These are phyloP conservation scores for Agapanthus africanus DNA, from an alignment of 106 monocot genomes.

Conservation along the genomic window DNA sequence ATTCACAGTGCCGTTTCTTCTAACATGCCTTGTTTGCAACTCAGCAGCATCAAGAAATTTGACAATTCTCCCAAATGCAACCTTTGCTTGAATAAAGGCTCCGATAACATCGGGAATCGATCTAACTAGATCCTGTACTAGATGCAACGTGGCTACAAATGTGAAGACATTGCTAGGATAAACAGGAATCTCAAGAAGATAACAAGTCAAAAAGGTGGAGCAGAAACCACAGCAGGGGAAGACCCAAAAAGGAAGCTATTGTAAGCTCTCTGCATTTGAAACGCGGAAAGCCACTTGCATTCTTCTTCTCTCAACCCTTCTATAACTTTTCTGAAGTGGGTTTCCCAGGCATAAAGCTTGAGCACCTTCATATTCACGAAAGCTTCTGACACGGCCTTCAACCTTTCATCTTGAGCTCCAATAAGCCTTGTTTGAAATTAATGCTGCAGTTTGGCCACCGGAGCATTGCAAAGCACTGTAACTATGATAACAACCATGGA, in stretches of 20 bases:
- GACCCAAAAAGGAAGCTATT: conserved; percentile 69
- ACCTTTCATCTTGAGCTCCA: conserved; percentile 68
- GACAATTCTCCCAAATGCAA: conserved; percentile 6
- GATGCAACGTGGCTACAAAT: conserved; percentile 73
- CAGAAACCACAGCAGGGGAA: conserved; percentile 72
- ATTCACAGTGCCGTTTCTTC: conserved; percentile 9
- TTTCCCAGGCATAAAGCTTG: conserved; percentile 94
- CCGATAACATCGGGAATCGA: conserved; percentile 73
- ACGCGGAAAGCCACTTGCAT: conserved; percentile 62
- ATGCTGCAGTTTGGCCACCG: conserved; percentile 65
- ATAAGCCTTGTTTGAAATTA: conserved; percentile 72
- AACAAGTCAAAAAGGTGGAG: conserved; percentile 68
- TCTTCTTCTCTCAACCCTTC: conserved; percentile 47
- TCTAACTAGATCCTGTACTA: conserved; percentile 80
- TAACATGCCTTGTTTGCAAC: conserved; percentile 28
- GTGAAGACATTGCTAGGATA: conserved; percentile 82
- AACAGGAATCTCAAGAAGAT: conserved; percentile 48
- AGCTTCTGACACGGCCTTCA: conserved; percentile 80
- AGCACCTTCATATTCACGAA: conserved; percentile 82
- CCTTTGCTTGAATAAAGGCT: conserved; percentile 36
- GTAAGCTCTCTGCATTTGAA: conserved; percentile 57
- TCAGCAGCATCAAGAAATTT: conserved; percentile 15
- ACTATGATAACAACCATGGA: conserved; percentile 48
- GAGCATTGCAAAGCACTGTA: conserved; percentile 59
- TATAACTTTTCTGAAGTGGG: conserved; percentile 50